Percentiles rank a stretch among this genome's conserved stretches.
Conservation (phyloP, 2,329 filamentous ascomycete species). For the Aspergillus flavus region DNA sequence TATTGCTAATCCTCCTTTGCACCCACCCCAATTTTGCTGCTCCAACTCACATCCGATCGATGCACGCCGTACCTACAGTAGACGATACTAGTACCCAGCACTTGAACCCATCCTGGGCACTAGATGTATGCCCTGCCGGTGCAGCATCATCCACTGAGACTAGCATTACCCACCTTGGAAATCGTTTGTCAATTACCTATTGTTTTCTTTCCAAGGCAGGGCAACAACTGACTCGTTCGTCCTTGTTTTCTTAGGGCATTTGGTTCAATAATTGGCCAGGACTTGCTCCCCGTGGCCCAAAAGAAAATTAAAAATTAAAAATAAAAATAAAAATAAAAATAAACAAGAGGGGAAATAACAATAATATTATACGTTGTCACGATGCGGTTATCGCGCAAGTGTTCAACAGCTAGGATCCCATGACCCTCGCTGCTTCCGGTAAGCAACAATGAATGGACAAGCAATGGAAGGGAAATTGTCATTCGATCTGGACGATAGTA, state of each 20-base stretch:
- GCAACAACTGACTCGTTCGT: background rate
- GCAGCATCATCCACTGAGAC: background rate
- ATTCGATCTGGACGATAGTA: background rate
- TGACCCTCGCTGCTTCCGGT: background rate
- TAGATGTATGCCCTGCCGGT: background rate
- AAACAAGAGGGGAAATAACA: background rate
- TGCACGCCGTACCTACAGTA: background rate
- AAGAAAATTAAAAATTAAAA: background rate
- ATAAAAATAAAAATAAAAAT: too few species aligned
- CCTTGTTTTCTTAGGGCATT: background rate
- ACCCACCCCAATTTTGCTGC: background rate
- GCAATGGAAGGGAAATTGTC: background rate
- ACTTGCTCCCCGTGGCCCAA: background rate
- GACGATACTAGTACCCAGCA: background rate
- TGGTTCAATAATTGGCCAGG: background rate
- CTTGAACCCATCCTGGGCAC: background rate
- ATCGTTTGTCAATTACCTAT: background rate
- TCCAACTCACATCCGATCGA: background rate
- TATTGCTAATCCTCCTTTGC: background rate
- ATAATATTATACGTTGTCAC: background rate
- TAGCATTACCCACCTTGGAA: background rate
- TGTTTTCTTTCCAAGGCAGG: background rate
- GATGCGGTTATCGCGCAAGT: slow-evolving; percentile 7
- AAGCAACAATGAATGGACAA: background rate
- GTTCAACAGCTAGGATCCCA: background rate